Conservation (phyloP, 306 rosid species). For the Fragaria iinumae region DNA sequence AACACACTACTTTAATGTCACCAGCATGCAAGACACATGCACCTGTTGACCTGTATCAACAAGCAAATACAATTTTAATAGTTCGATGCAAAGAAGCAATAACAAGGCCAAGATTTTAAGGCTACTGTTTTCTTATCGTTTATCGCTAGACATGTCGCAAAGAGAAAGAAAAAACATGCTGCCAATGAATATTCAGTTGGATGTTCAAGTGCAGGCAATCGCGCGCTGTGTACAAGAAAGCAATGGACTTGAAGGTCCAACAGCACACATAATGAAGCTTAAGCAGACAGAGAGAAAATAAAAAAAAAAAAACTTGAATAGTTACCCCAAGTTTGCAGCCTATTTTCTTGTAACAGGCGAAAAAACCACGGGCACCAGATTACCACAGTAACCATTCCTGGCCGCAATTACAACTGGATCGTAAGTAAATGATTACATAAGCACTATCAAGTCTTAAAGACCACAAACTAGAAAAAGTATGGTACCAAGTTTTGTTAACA, state of each 20-base stretch:
- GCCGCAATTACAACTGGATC: slow-evolving; percentile 45
- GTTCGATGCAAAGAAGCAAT: neutral
- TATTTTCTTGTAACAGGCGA: slow-evolving; percentile 74
- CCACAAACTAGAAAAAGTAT: slow-evolving; percentile 6
- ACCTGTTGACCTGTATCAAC: too few relatives aligned
- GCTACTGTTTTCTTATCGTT: too few relatives aligned
- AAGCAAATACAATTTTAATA: too few relatives aligned
- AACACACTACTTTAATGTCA: neutral
- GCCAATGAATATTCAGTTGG: neutral
- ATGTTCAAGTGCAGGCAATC: neutral
- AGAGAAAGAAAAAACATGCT: neutral
- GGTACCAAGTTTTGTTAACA: slow-evolving; percentile 80
- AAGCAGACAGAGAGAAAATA: neutral
- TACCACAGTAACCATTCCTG: slow-evolving; percentile 77
- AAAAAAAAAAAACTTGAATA: neutral
- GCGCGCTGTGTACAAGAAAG: neutral
- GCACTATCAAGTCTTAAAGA: neutral
- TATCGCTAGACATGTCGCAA: neutral
- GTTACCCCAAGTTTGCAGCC: slow-evolving; percentile 94
- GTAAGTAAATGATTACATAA: slow-evolving; percentile 31
- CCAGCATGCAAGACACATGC: neutral
- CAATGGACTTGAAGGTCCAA: neutral
- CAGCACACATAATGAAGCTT: neutral
- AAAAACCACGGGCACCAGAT: slow-evolving; percentile 81
- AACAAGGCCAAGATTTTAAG: neutral